A percentile compares a stretch with the other conserved stretches of the same genome.
These are phyloP conservation scores for Dendrocalamus sinicus DNA, from an alignment of 176 grass and related monocot genomes.

Conservation along the genomic window DNA sequence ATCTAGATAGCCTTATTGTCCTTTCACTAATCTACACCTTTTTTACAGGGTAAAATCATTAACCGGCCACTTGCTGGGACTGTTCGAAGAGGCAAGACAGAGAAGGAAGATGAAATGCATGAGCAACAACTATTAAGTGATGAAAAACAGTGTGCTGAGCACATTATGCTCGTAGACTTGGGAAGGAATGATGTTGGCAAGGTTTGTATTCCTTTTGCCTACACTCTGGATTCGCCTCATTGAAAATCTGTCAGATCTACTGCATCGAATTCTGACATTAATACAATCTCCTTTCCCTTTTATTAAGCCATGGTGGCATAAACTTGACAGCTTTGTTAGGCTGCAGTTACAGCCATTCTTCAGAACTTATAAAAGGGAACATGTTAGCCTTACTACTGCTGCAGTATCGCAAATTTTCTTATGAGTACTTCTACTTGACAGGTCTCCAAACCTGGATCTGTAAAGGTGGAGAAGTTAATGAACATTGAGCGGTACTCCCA, in stretches of 20 bases:
- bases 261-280: background rate
- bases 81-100: constrained; percentile 69
- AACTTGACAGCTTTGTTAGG: constrained; percentile 12
- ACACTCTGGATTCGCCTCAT: background rate
- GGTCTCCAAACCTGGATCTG: constrained; percentile 83
- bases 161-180: constrained; percentile 96
- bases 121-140: constrained; percentile 71
- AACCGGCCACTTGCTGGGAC: constrained; percentile 92
- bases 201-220: constrained; percentile 51
- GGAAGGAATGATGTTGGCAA: constrained; percentile 92
- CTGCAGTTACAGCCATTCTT: constrained; percentile 25
- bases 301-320: background rate
- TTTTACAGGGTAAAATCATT: constrained; percentile 68
- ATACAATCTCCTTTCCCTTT: background rate
- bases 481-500: constrained; percentile 88
- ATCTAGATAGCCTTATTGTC: constrained; percentile 17
- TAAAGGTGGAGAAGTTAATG: constrained; percentile 94
- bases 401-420: constrained; percentile 34
- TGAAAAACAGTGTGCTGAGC: constrained; percentile 89
- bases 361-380: constrained; percentile 17
- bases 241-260: background rate
- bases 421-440: constrained; percentile 34
- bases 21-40: constrained; percentile 16
- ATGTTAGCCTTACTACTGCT: constrained; percentile 3
- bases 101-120: constrained; percentile 70